Evolutionary conservation across 1,284 basidiomycete species (phyloP).

Genomic region (Fistulina hepatica): DNA sequence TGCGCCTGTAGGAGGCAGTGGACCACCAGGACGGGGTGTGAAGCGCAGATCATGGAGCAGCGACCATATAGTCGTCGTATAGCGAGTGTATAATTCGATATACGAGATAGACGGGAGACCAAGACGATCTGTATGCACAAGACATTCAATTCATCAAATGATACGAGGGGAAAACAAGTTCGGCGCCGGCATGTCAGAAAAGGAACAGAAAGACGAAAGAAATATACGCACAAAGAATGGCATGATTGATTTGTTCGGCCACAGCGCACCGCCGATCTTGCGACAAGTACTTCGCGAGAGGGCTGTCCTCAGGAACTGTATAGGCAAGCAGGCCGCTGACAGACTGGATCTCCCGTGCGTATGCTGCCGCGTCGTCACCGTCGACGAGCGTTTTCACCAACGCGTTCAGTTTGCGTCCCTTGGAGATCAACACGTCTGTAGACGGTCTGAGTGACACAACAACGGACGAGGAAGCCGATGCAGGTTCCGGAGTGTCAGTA

Average conservation of each 20-base stretch:
- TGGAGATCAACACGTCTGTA: constrained; percentile 35
- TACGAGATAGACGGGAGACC: constrained; percentile 43
- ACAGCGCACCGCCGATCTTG: constrained; percentile 65
- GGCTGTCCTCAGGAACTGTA: constrained; percentile 56
- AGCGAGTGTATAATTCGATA: constrained; percentile 49
- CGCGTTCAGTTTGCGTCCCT: constrained; percentile 51
- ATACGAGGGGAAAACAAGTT: no score
- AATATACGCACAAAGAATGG: constrained; percentile 59
- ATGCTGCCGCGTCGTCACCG: constrained; percentile 43
- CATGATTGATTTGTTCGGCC: constrained; percentile 78
- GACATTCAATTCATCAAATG: constrained; percentile 4
- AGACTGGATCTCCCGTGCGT: constrained; percentile 56
- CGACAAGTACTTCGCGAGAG: constrained; percentile 57
- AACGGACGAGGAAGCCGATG: no score
- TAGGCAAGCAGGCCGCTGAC: constrained; percentile 74
- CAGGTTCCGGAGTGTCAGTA: constrained; percentile 4
- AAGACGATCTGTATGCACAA: constrained; percentile 33
- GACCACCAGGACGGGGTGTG: constrained; percentile 29
- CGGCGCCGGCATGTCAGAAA: constrained; percentile 1
- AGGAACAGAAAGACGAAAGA: constrained; percentile 6
- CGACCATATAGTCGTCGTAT: constrained; percentile 48
- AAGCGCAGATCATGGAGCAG: constrained; percentile 38
- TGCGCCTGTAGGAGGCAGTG: constrained; percentile 11
- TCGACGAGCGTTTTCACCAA: constrained; percentile 42
- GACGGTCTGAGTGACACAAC: no score